Base-by-base conservation (phyloP, 1,139 yeast genomes). In the Saccharomycopsis crataegensis region DNA sequence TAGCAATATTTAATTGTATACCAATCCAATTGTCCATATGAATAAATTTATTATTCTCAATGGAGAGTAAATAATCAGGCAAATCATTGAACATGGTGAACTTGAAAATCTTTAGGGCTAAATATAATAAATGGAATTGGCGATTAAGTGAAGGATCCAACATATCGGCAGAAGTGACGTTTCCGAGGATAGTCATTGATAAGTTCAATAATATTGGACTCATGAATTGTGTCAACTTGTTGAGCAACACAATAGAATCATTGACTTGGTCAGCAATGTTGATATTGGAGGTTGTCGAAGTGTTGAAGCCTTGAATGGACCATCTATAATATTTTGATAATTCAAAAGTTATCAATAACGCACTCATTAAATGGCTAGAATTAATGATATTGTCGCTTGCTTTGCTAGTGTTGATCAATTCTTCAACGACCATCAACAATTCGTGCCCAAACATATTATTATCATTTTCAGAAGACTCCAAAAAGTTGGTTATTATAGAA, bases 21-120 rank as follows among this genome's bases (percentile, higher is more conserved):
- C 78, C 79, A 58, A 86, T 78, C 91, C 91, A 84, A 46, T 73
- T 71, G 36, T 83, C 82, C 59, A 84, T 67, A 54, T 78, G 76
- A 34, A 72, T 66, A 12, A 74, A 42, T n/a, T 47, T 43, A 17
- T 40, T 48, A 22, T 49, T 50, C 5, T 50, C 53, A 42, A 34
- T 14, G 12, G 48, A 74, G 53, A 67, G 57, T 57, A 84, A 76
- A 64, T 82, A 83, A 7, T 73, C 68, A 3, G 90, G 87, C 51
- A 83, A 71, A 34, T 76, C 74, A 32, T 79, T 75, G 60, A 72
- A 74, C 3, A 87, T 80, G 22, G 79, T 70, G 62, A 75, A 84
- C 65, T 84, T 84, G 73, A 83, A 83, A 37, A 79, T 77, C 64
- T 85, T 85, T 56, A 83, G 67, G 42, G 82, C 77, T 63, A 80